Base-by-base conservation (phyloP, 345 rosid species). In the Cardiospermum halicacabum region DNA sequence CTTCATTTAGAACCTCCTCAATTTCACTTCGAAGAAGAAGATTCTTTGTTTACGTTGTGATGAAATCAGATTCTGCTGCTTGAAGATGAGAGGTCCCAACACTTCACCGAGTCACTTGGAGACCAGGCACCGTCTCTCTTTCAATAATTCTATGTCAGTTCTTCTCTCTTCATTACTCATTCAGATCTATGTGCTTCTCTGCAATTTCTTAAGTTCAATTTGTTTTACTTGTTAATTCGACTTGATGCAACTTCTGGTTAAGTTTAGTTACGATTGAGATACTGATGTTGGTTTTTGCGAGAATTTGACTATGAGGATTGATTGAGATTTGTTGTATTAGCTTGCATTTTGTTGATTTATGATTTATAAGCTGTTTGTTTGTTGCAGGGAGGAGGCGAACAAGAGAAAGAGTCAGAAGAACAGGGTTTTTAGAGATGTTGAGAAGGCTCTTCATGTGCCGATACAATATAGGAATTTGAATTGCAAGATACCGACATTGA, bases 381-480 rank as follows among this genome's bases (percentile, higher is more conserved):
- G 37, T 53, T 50, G 16, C 77, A 89, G 89, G 64, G 96, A 86
- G 11, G 89, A 88, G 37, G 48, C 75, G 19, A 72, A 43, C 70
- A 86, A 81, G 68, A 82, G 83, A 53, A 84, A 78, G 64, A 77
- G 55, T 21, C 77, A 65, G 24, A 85, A 85, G 66, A 77, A 69
- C 45, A 84, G 70, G 72, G 79, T 76, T 66, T 53, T 76, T 59
- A 85, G 72, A 74, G 84, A 81, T 80, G 87, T 84, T 58, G 96
- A 86, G 69, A 86, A 75, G 77, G 85, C 76, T 21, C 65, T 82
- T 56, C 79, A 70, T 60, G 77, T 73, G 62, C 85, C 95, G 6
- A 69, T 81, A 62, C 89, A 80, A 48, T 81, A 75, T 60, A 75
- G 85, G 81, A 88, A 75, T 72, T 76, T 77, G 51, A 85, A 67